Conservation (phyloP, 2,329 filamentous ascomycete species). For the Fusarium setosum region DNA sequence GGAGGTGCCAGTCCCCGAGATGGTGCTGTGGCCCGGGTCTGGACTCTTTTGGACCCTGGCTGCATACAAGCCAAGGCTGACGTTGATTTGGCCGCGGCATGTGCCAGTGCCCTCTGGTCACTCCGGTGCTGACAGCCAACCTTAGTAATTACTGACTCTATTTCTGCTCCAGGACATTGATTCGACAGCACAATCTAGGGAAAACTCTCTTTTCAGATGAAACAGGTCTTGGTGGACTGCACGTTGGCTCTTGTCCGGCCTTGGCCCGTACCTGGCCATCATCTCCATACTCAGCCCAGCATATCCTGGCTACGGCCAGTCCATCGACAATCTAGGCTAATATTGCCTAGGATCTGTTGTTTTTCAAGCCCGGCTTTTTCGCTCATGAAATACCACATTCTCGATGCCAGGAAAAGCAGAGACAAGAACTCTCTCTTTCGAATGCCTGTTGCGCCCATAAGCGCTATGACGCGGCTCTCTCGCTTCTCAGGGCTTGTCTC, state of each 20-base stretch:
- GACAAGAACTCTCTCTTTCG: background rate
- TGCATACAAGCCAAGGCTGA: slow-evolving; percentile 32
- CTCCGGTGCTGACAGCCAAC: background rate
- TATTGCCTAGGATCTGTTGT: slow-evolving; percentile 4
- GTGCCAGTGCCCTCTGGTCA: background rate
- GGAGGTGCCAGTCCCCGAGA: background rate
- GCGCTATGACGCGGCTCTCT: slow-evolving; percentile 11
- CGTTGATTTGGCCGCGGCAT: background rate
- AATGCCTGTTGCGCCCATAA: slow-evolving; percentile 6
- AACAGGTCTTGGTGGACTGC: background rate
- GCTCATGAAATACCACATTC: background rate
- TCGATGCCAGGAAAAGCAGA: background rate
- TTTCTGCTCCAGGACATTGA: background rate
- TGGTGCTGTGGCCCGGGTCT: slow-evolving; percentile 24
- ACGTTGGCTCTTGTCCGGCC: slow-evolving; percentile 10
- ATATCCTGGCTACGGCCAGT: slow-evolving; percentile 12
- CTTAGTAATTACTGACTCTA: background rate
- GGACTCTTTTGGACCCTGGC: slow-evolving; percentile 35
- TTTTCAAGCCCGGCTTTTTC: slow-evolving; percentile 8
- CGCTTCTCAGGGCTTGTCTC: background rate
- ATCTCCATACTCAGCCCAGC: slow-evolving; percentile 14
- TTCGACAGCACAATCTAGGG: background rate
- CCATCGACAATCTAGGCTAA: slow-evolving; percentile 28
- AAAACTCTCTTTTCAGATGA: slow-evolving; percentile 10
- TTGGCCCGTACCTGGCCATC: slow-evolving; percentile 10